Evolutionary conservation across 2,329 filamentous ascomycete species (phyloP).

Genomic region (Teratosphaeria destructans): DNA sequence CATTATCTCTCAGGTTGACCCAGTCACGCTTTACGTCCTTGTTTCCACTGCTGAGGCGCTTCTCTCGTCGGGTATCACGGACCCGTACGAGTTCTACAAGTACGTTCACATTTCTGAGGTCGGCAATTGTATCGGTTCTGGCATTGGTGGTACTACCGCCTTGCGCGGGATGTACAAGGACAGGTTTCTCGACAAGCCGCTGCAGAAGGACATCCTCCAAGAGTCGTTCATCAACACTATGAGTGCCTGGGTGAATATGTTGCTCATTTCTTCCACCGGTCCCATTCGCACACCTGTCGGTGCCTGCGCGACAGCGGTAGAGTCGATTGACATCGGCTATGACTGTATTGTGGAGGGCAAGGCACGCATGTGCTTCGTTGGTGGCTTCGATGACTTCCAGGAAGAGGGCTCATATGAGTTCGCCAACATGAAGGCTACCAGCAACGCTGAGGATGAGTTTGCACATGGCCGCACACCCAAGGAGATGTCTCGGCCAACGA

Average conservation of each 20-base stretch:
- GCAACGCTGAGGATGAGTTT: conserved; percentile 94
- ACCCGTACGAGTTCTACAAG: conserved; percentile 99
- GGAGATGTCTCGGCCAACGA: conserved; percentile 97
- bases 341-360: conserved; percentile 98
- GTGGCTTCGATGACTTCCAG: conserved; percentile 98
- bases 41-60: conserved; percentile 89
- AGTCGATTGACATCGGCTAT: conserved; percentile 94
- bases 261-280: conserved; percentile 90
- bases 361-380: conserved; percentile 91
- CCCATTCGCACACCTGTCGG: conserved; percentile 98
- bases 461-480: conserved; percentile 86
- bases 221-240: conserved; percentile 99
- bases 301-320: conserved; percentile 92
- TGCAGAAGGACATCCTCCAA: conserved; percentile 97
- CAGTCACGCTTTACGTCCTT: conserved; percentile 88
- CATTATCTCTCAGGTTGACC: conserved; percentile 95
- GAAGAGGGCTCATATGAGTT: conserved; percentile 99
- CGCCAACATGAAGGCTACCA: conserved; percentile 99
- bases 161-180: conserved; percentile 98
- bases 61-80: conserved; percentile 86
- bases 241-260: conserved; percentile 99
- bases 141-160: conserved; percentile 89
- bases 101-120: conserved; percentile 97
- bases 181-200: conserved; percentile 87
- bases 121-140: conserved; percentile 95